Evolutionary conservation across 441 rosid species (phyloP), one percentile per base, ranked within the genome.

Genomic region (Oxalis stricta): DNA sequence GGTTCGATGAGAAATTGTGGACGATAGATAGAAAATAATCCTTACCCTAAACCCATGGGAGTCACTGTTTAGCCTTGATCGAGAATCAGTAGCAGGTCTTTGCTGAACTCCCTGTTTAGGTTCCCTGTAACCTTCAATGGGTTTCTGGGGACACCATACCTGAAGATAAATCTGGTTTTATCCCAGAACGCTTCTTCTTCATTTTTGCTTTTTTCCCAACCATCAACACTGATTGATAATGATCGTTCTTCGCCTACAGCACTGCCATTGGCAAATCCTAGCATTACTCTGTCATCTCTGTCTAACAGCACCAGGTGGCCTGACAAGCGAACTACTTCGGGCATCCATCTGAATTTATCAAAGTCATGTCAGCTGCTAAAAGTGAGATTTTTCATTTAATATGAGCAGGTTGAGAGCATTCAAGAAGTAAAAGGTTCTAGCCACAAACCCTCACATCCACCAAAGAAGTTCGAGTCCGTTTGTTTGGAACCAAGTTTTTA

Each of bases 181-280:
- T 92, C 43, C 82, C 94, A 62, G 97, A 84, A 24, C 93, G 94
- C 50, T 82, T 88, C 75, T 87, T 92, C 82, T 88, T 93, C 84
- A 82, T 72, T 77, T 82, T 93, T 45, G 84, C 53, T 70, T 84
- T n/a, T 93, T 60, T 92, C 99, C 99, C 97, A 92, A 51, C 94
- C 87, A 63, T 92, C 99, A 60, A 70, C 75, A 31, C 83, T 72
- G 55, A 76, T 69, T 35, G 89, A 44, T 58, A 77, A 63, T 61
- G 81, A 66, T 57, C 81, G 82, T 48, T 84, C 95, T 49, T 87
- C 94, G 48, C 74, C 68, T 55, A 70, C 63, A 22, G 69, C 69
- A 49, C 61, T 79, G 52, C 64, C 64, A 64, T 58, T 76, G 53
- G 82, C 61, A 57, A 76, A 65, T 59, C 76, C 77, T 16, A 52